Evolutionary conservation across 768 basidiomycete genomes (phyloP).

Genomic region (Suillus placidus): DNA sequence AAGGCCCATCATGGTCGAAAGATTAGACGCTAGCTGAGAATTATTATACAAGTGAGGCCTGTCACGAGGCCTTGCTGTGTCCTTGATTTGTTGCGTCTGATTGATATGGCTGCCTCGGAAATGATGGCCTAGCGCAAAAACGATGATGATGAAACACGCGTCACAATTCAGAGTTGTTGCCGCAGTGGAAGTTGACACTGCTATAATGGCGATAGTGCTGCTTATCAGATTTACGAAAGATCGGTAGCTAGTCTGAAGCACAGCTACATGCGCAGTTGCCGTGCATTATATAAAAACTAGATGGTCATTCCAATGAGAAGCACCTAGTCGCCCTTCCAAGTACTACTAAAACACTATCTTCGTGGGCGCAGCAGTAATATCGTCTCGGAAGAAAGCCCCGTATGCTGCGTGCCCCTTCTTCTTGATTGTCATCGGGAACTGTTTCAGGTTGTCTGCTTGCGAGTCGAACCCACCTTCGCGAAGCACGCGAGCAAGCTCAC

Average conservation of each 20-base stretch:
- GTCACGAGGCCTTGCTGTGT: not conserved
- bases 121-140: not conserved
- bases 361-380: slow-evolving; percentile 61
- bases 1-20: slow-evolving; percentile 72
- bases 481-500: slow-evolving; percentile 90
- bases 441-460: slow-evolving; percentile 61
- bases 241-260: not conserved
- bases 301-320: not conserved
- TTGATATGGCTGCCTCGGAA: slow-evolving; percentile 1
- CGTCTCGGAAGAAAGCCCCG: slow-evolving; percentile 81
- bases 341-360: slow-evolving; percentile 71
- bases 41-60: not conserved
- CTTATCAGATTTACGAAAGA: not conserved
- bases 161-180: not conserved
- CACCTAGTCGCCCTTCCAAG: not conserved
- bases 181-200: not conserved
- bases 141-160: slow-evolving; percentile 1
- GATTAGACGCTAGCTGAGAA: slow-evolving; percentile 1
- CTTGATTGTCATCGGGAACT: slow-evolving; percentile 97
- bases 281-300: not conserved
- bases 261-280: not conserved
- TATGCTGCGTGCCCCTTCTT: slow-evolving; percentile 92
- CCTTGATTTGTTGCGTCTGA: slow-evolving; percentile 1
- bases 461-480: slow-evolving; percentile 84
- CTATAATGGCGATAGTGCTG: not conserved